Evolutionary conservation across 164 flowering plant species (phyloP).

Genomic region (Chloranthus sessilifolius): DNA sequence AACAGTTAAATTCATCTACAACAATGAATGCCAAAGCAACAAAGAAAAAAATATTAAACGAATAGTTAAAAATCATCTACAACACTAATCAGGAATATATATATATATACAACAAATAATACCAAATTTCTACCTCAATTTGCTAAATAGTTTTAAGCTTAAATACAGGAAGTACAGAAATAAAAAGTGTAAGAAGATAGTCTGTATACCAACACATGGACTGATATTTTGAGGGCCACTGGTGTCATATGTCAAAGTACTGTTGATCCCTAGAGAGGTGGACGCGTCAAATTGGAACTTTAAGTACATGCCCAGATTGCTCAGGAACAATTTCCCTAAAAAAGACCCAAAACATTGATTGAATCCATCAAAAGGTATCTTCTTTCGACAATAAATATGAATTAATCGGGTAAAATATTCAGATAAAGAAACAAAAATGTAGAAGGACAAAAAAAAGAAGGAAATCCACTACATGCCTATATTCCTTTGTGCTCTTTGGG

Average conservation of each 20-base stretch:
- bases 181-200: not conserved
- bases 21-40: no score
- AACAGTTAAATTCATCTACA: no score
- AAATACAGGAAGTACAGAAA: no score
- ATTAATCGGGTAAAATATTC: not conserved
- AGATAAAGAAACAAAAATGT: not conserved
- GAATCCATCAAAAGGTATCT: not conserved
- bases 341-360: constrained; percentile 12
- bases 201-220: constrained; percentile 75
- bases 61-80: no score
- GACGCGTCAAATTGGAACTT: constrained; percentile 86
- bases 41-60: no score
- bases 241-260: constrained; percentile 86
- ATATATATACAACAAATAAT: no score
- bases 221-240: constrained; percentile 89
- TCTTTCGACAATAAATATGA: not conserved
- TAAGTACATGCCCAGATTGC: constrained; percentile 78
- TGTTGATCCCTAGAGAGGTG: constrained; percentile 80
- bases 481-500: constrained; percentile 89
- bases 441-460: not conserved
- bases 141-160: no score
- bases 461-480: constrained; percentile 29
- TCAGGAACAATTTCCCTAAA: constrained; percentile 89
- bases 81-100: no score
- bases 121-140: no score